A percentile compares a stretch with the other conserved stretches of the same genome.
Conservation (phyloP, 2,329 filamentous ascomycete species). For the Setomelanomma holmii region DNA sequence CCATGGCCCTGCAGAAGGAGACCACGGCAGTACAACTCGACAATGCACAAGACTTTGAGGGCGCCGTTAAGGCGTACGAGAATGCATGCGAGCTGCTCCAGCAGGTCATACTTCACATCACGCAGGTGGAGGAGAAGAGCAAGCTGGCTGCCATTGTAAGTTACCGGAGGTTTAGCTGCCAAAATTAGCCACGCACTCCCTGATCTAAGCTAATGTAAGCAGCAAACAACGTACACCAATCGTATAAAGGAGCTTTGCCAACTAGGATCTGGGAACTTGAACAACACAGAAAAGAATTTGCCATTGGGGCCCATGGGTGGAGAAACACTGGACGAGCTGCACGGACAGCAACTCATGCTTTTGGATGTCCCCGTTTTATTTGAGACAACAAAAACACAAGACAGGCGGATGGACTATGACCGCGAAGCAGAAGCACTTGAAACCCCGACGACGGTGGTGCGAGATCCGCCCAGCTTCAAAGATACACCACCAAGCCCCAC, state of each 20-base stretch:
- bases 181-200: no score
- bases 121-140: slow-evolving; percentile 82
- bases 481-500: slow-evolving; percentile 12
- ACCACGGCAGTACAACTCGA: slow-evolving; percentile 95
- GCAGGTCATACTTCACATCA: slow-evolving; percentile 84
- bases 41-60: slow-evolving; percentile 93
- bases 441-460: background rate
- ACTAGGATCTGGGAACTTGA: slow-evolving; percentile 65
- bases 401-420: no score
- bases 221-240: slow-evolving; percentile 89
- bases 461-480: slow-evolving; percentile 2
- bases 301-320: slow-evolving; percentile 73
- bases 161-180: no score
- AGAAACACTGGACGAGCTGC: slow-evolving; percentile 56
- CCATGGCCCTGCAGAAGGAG: slow-evolving; percentile 89
- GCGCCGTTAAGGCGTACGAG: slow-evolving; percentile 85
- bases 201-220: slow-evolving; percentile 19
- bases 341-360: slow-evolving; percentile 47
- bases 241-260: slow-evolving; percentile 86
- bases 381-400: no score
- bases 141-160: slow-evolving; percentile 94
- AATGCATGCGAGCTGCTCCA: slow-evolving; percentile 90
- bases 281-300: slow-evolving; percentile 71
- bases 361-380: no score
- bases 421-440: background rate